Evolutionary conservation across 495 filamentous ascomycete genomes (phyloP), one percentile per base, ranked within the genome.

Genomic region (Penicillium chermesinum): DNA sequence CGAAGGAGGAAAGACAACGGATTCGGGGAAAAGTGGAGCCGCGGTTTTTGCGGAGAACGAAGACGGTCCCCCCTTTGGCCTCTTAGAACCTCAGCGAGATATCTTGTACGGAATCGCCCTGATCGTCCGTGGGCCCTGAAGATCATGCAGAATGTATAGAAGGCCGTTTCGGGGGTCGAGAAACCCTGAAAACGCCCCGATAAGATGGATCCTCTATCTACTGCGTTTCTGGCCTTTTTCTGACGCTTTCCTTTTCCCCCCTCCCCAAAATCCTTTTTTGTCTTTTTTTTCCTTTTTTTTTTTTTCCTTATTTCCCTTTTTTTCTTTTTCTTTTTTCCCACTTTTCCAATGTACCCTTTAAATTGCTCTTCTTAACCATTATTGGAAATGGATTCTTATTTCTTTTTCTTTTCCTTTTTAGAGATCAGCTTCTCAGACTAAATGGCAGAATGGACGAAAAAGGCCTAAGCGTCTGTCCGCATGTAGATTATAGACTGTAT

Each of bases 11-110:
- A 32, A 13, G 36, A 22, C 20, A 55, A 63, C 60, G 60, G 60
- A 61, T 63, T 63, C 60, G 60, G 60, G 60, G 60, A 63, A 63
- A 55, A 63, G 60, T 63, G 60, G 60, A 61, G 57, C 60, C 60
- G 59, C 43, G 45, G 51, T 51, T 57, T 62, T 55, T 63, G 57
- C 54, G 57, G 60, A 61, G 57, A 50, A 56, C 51, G 49, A 58
- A 55, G 51, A 57, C 54, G 38, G 43, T 19, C 20, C 34, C 32
- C 15, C 4, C 9, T 32, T 17, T 43, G 8, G 41, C 12, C n/a
- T 34, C n/a, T n/a, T n/a, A n/a, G n/a, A n/a, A 36, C 33, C 22
- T 37, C 30, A 1, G 36, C 43, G n/a, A 35, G 19, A 39, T 15
- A 15, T 16, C 36, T 38, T 16, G 36, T n/a, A n/a, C 18, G 36